A percentile compares a stretch with the other conserved stretches of the same genome.
Evolutionary conservation across 305 asterid species (phyloP).

Genomic region (Fraxinus platypoda): DNA sequence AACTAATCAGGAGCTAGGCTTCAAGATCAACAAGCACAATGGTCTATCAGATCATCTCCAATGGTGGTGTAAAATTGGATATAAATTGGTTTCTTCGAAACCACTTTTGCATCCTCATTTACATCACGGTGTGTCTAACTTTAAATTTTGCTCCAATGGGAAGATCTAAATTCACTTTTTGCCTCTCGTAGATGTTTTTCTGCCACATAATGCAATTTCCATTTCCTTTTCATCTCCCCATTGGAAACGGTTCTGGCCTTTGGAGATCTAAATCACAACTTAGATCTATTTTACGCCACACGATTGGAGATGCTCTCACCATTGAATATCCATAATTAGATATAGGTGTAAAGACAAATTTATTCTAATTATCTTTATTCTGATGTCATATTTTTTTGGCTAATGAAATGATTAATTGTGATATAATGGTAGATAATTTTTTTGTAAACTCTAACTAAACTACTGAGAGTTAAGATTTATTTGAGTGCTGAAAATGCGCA

Average conservation of each 20-base stretch:
- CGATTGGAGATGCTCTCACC: too few relatives aligned
- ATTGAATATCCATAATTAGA: neutral
- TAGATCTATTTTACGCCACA: too few relatives aligned
- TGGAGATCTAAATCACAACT: neutral
- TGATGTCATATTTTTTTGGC: neutral
- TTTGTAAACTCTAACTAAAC: neutral
- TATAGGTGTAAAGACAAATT: neutral
- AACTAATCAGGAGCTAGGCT: neutral
- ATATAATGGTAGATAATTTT: neutral
- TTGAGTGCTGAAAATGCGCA: neutral
- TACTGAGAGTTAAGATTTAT: neutral
- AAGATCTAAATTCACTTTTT: neutral
- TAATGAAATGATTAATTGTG: neutral
- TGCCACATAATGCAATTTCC: neutral
- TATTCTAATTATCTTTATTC: neutral
- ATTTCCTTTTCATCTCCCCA: neutral
- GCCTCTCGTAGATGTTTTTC: neutral
- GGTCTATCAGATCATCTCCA: neutral
- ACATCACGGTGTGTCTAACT: neutral
- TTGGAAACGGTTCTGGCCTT: neutral
- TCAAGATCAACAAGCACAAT: neutral
- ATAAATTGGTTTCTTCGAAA: neutral
- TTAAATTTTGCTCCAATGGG: too few relatives aligned
- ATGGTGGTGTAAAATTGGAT: neutral
- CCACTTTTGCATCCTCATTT: neutral